Base-by-base conservation (phyloP, 2,329 filamentous ascomycete genomes). In the Macrophomina phaseolina region DNA sequence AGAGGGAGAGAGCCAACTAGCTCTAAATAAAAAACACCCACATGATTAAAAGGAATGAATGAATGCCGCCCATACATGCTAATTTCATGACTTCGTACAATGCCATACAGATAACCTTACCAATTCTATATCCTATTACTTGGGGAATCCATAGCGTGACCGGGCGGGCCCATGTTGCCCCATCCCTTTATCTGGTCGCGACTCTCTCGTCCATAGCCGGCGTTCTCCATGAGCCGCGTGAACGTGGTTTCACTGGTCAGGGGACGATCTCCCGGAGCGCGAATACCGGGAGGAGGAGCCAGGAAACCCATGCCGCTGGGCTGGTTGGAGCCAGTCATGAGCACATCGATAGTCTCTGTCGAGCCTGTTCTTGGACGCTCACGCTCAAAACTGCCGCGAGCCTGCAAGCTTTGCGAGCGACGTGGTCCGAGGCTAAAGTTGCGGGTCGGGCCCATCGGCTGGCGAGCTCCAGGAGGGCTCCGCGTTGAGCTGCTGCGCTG, bases 291-390 rank as follows among this genome's bases (percentile, higher is more conserved):
- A 14, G 63, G 63, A 6, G 63, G 52, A 2, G 63, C 63, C 9
- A 65, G 32, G 40, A 56, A 56, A 42, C 52, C 52, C 40, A 56
- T 65, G 51, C 40, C 62, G 16, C 51, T 64, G 36, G 48, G 28
- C 23, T 53, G 49, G 30, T 55, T 45, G 4, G 73, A 74, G n/a
- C 76, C 73, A 5, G 76, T 77, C 78, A 80, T 79, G n/a, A 79
- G 68, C 28, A 82, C 78, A 63, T 81, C 77, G 45, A 83, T 82
- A 0, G 81, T 83, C 63, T 82, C 81, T 40, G 76, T 77, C 66
- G 78, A 81, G 14, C 71, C 76, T 36, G 69, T 76, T 30, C 79
- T 70, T 9, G 69, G 66, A 9, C 55, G 74, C 16, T 16, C 70
- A 69, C 32, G 67, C 69, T 32, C 45, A n/a, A 64, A 16, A 5